A percentile compares a stretch with the other conserved stretches of the same genome.
These are phyloP conservation scores for Capronia epimyces DNA, from an alignment of 2,329 filamentous ascomycete species.

Conservation along the genomic window DNA sequence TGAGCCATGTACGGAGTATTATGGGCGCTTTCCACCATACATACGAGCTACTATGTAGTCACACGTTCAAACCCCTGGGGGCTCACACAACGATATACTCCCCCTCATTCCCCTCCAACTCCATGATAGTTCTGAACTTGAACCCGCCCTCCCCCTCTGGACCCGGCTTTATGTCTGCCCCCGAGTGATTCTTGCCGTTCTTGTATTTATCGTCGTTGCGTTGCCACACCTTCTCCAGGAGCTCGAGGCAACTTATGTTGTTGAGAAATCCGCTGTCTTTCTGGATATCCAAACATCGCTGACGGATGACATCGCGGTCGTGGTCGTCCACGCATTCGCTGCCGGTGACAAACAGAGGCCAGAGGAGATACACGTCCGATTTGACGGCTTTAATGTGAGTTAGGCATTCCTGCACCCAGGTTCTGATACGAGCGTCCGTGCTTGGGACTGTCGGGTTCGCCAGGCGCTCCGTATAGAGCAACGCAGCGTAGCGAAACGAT, in stretches of 20 bases:
- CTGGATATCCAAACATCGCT: constrained; percentile 80
- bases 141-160: constrained; percentile 30
- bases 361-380: constrained; percentile 81
- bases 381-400: constrained; percentile 77
- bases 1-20: no score
- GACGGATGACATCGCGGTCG: constrained; percentile 72
- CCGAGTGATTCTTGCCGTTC: background rate
- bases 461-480: constrained; percentile 84
- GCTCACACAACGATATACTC: constrained; percentile 38
- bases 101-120: constrained; percentile 35
- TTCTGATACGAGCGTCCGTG: constrained; percentile 71
- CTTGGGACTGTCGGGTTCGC: constrained; percentile 70
- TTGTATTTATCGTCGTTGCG: constrained; percentile 10
- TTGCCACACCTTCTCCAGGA: constrained; percentile 77
- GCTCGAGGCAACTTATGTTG: constrained; percentile 77
- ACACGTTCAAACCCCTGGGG: no score
- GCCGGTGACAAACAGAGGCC: constrained; percentile 86
- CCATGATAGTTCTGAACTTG: constrained; percentile 38
- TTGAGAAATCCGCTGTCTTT: constrained; percentile 88
- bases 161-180: background rate
- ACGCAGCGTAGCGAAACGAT: constrained; percentile 80
- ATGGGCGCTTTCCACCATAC: no score
- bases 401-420: constrained; percentile 73
- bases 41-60: no score
- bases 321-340: constrained; percentile 79